Conservation (phyloP, 108 stramenopile genomes). For the Bacterosira constricta region DNA sequence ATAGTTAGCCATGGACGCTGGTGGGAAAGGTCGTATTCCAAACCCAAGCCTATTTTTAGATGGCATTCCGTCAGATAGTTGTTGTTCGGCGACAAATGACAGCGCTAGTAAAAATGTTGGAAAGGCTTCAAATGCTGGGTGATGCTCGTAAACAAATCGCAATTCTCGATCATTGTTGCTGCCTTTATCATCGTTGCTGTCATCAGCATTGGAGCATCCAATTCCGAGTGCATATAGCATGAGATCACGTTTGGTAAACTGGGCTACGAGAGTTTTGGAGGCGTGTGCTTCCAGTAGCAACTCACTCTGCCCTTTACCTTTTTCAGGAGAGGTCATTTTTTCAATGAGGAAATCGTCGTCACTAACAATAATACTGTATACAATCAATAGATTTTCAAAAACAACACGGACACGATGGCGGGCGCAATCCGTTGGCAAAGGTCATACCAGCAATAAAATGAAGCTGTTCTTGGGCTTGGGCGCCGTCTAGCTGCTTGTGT, state of each 20-base stretch:
- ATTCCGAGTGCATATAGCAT: slow-evolving; percentile 77
- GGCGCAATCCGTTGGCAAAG: too few species aligned
- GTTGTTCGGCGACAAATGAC: slow-evolving; percentile 52
- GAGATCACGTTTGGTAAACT: slow-evolving; percentile 53
- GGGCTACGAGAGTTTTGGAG: slow-evolving; percentile 7
- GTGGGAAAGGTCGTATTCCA: slow-evolving; percentile 74
- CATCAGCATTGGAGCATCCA: slow-evolving; percentile 58
- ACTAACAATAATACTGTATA: background rate
- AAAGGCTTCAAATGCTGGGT: slow-evolving; percentile 60
- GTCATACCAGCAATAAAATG: too few species aligned
- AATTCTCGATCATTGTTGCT: slow-evolving; percentile 34
- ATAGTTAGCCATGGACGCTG: slow-evolving; percentile 43
- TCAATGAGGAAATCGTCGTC: background rate
- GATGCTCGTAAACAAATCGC: slow-evolving; percentile 63
- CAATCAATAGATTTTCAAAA: background rate
- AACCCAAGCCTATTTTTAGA: background rate
- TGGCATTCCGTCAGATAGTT: background rate
- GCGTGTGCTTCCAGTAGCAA: too few species aligned
- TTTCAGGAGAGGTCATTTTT: background rate
- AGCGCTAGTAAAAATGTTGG: slow-evolving; percentile 68
- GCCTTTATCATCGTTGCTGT: slow-evolving; percentile 13
- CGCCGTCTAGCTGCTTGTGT: too few species aligned
- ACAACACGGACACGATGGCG: too few species aligned
- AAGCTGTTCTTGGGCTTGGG: too few species aligned
- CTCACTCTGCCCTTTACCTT: too few species aligned